These are phyloP conservation scores for Hordeum pubiflorum DNA, from an alignment of 202 grass and related monocot genomes.

Conservation along the genomic window DNA sequence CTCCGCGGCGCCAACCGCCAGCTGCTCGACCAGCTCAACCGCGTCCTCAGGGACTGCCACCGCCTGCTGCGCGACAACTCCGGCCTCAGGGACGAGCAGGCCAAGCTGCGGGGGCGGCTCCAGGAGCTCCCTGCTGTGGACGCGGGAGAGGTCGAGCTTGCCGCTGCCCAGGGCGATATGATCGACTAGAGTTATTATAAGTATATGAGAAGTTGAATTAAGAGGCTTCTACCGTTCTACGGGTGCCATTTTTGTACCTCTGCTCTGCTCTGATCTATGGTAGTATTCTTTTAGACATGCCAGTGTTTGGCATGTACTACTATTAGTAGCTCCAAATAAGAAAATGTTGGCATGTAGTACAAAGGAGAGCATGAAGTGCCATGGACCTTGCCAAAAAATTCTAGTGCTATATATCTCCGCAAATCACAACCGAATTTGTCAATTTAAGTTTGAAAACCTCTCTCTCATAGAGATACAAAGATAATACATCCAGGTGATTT, in stretches of 20 bases:
- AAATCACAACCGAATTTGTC: no score
- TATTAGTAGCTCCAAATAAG: background rate
- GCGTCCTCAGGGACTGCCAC: constrained; percentile 50
- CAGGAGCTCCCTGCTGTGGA: constrained; percentile 18
- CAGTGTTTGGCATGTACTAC: background rate
- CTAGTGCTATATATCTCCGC: no score
- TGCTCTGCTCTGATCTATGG: background rate
- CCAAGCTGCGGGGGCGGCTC: constrained; percentile 49
- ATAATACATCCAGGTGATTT: no score
- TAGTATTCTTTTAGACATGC: background rate
- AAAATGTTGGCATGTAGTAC: constrained; percentile 5
- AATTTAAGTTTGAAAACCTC: no score
- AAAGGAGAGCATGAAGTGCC: no score
- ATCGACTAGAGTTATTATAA: background rate
- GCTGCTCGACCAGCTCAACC: constrained; percentile 76
- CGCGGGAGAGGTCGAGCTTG: constrained; percentile 17
- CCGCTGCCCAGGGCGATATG: constrained; percentile 17
- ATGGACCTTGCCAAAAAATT: background rate
- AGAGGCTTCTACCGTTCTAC: constrained; percentile 22
- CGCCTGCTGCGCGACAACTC: constrained; percentile 50
- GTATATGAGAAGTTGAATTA: constrained; percentile 18
- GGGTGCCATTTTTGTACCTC: constrained; percentile 33
- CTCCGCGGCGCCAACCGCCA: constrained; percentile 60
- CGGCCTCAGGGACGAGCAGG: constrained; percentile 50
- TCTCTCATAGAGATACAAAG: no score